Conservation (phyloP, 2,329 filamentous ascomycete genomes). For the Alternaria arbusti region DNA sequence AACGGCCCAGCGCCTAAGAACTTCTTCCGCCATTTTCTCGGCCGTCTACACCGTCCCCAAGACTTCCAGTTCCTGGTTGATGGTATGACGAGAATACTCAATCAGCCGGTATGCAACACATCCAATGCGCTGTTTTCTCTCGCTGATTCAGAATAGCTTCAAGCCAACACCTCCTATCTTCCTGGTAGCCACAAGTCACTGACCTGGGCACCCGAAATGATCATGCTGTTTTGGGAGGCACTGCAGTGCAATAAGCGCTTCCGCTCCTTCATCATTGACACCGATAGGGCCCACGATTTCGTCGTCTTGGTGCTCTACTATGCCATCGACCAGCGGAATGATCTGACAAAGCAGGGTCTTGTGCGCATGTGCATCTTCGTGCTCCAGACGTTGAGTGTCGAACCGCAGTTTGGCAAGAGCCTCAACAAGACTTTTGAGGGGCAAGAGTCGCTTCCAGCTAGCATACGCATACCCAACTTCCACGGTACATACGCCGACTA, state of each 20-base stretch:
- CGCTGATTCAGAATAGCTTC: conserved; percentile 61
- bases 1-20: conserved; percentile 76
- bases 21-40: conserved; percentile 90
- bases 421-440: conserved; percentile 88
- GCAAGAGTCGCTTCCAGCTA: conserved; percentile 83
- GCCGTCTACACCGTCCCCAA: conserved; percentile 87
- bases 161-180: conserved; percentile 86
- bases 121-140: not conserved
- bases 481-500: conserved; percentile 92
- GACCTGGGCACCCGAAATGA: conserved; percentile 91
- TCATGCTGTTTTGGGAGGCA: conserved; percentile 97
- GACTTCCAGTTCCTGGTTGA: conserved; percentile 98
- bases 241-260: conserved; percentile 98
- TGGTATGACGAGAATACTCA: conserved; percentile 89
- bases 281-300: conserved; percentile 90
- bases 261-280: conserved; percentile 95
- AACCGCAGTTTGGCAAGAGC: conserved; percentile 86
- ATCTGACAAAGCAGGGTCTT: conserved; percentile 86
- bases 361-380: conserved; percentile 98
- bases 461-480: conserved; percentile 83
- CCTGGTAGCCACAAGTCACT: conserved; percentile 80
- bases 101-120: conserved; percentile 70
- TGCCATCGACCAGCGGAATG: conserved; percentile 84
- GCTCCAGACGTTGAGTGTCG: conserved; percentile 91
- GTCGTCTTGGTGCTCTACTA: conserved; percentile 90